Conservation (phyloP, 139 green algal genomes). For the Trebouxia sp. region DNA sequence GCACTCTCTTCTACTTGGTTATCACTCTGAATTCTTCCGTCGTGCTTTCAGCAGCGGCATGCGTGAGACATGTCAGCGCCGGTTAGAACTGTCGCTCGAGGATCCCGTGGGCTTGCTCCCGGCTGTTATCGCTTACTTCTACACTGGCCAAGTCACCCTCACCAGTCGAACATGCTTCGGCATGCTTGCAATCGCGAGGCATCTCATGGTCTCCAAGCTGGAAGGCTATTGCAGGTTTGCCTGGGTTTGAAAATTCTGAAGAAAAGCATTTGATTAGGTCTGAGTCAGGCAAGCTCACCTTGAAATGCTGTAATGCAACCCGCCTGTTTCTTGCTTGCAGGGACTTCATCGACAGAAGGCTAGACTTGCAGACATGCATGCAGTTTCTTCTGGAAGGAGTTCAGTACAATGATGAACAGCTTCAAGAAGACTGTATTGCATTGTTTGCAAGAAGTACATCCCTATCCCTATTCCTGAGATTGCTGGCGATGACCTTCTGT, state of each 20-base stretch:
- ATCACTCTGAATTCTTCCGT: slow-evolving; percentile 12
- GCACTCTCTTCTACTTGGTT: slow-evolving; percentile 3
- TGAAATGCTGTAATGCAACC: background rate
- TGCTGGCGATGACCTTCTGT: too few species aligned
- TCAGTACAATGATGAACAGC: slow-evolving; percentile 15
- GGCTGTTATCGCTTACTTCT: slow-evolving; percentile 6
- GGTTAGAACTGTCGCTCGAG: background rate
- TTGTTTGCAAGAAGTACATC: background rate
- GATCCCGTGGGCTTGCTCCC: background rate
- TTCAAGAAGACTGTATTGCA: background rate
- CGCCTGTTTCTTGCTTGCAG: background rate
- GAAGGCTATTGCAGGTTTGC: slow-evolving; percentile 1
- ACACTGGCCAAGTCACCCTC: background rate
- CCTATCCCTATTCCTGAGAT: background rate
- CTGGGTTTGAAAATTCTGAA: too few species aligned
- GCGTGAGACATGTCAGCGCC: background rate
- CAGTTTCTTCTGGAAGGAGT: background rate
- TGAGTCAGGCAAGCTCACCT: too few species aligned
- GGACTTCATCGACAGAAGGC: slow-evolving; percentile 10
- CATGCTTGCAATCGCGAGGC: slow-evolving; percentile 16
- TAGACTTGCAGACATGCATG: background rate
- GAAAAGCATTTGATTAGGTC: too few species aligned
- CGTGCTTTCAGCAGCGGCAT: slow-evolving; percentile 20
- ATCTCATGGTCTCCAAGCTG: background rate
- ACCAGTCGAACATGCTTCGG: slow-evolving; percentile 6